Base-by-base conservation (phyloP, 2,329 filamentous ascomycete genomes). In the Lachnellula occidentalis region DNA sequence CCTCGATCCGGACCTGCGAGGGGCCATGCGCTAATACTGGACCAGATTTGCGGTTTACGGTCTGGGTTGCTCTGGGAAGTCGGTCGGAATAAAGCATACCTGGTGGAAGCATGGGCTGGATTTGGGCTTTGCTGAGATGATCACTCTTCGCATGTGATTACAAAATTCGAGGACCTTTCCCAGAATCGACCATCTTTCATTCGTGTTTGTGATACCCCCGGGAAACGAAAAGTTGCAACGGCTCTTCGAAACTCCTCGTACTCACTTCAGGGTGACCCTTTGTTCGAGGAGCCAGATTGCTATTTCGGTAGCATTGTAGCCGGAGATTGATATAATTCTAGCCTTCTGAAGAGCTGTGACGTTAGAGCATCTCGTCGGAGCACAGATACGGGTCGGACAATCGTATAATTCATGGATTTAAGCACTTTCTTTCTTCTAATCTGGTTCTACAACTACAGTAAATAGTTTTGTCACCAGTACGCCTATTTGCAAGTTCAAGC, bases 311-410 rank as follows among this genome's bases (percentile, higher is more conserved):
- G 66, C 61, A 59, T 51, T 45, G 39, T 46, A 67, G 68, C 67
- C 68, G 70, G 62, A 74, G 64, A 73, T 70, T 63, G 63, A 66
- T 62, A 50, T 50, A 60, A 64, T 51, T 54, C 63, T 67, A 61
- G 74, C 77, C 79, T 80, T 73, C 76, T 81, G 79, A 84, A 81
- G 81, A 84, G 81, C 80, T 81, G 77, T 77, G 73, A 74, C 74
- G 72, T 73, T 78, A 73, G 75, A 83, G 79, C 69, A 73, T 71
- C 74, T 77, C 75, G 73, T 78, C 73, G 72, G 74, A 80, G 81
- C 80, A 85, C 82, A 85, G 82, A 85, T 85, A 85, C 81, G 80
- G 81, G 80, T 73, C 75, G 73, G 70, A 85, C 80, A 85, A 61
- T 17, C 14, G 17, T 31, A 31, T 31, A 31, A 12, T 31, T 9